Percentiles rank a stretch among this genome's conserved stretches.
Evolutionary conservation across 2,329 filamentous ascomycete species (phyloP).

Genomic region (Cercospora sp.): DNA sequence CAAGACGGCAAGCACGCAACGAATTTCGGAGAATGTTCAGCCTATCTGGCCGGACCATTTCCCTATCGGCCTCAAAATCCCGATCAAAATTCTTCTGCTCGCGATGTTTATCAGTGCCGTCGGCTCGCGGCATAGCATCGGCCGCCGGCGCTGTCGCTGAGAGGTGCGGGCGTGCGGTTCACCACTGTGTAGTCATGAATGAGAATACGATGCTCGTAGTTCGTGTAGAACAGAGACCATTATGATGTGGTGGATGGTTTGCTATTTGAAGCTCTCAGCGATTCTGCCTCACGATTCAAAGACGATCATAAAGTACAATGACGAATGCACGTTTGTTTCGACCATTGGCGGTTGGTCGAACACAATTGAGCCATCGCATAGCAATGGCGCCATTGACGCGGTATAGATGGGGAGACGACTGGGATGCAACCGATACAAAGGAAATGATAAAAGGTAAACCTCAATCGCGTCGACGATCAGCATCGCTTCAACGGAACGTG

Average conservation of each 20-base stretch:
- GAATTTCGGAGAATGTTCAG: neutral
- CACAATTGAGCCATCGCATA: conserved; percentile 49
- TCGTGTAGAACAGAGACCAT: too few species aligned
- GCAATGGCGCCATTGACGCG: conserved; percentile 58
- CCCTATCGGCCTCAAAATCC: neutral
- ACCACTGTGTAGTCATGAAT: neutral
- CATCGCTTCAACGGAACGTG: too few species aligned
- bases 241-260: too few species aligned
- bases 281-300: too few species aligned
- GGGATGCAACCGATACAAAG: conserved; percentile 40
- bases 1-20: neutral
- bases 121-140: neutral
- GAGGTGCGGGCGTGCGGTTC: neutral
- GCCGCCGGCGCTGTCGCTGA: neutral
- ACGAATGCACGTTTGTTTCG: conserved; percentile 30
- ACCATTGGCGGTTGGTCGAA: conserved; percentile 46
- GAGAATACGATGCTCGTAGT: neutral
- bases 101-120: neutral
- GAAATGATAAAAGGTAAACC: neutral
- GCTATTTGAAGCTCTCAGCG: too few species aligned
- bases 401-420: conserved; percentile 1
- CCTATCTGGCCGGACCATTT: neutral
- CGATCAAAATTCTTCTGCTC: neutral
- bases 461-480: too few species aligned
- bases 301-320: too few species aligned